Evolutionary conservation across 805 yeast species (phyloP), one percentile per base, ranked within the genome.

Genomic region (Wickerhamomyces bovis): DNA sequence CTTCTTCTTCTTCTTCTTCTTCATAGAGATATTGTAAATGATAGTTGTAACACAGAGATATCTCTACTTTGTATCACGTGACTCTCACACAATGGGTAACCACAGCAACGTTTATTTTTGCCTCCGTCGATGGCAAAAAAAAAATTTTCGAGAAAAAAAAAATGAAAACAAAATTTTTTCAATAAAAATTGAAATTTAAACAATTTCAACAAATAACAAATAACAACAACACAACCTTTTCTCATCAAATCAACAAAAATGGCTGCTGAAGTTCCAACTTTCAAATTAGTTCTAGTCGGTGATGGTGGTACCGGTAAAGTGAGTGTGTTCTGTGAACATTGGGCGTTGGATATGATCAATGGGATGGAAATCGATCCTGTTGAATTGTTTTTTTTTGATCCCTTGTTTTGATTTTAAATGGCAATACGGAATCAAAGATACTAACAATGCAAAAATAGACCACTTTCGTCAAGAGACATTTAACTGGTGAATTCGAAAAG

Each of bases 301-400:
- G 99, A 94, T 70, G 99, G 99, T 80, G 99, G 99, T 83, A 94
- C 99, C 73, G 99, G 99, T 77, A 94, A 94, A 74, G 83, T 77
- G 63, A 56, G 80, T 74, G 18, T 38, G 13, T 22, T 25, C 23
- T 26, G 23, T 22, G 23, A 22, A 22, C 23, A 8, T 5, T 5
- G 23, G n/a, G 6, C 35, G 3, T 9, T 31, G 16, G 18, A 15
- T 5, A 5, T 13, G 5, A 28, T 10, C n/a, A 15, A 4, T 28
- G 31, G 31, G 11, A 7, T 13, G n/a, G n/a, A n/a, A 28, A 28
- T 28, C 11, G 31, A 28, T 20, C 23, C 20, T 30, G 19, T 38
- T 42, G 25, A 22, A 31, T 30, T 19, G 26, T 26, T 35, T n/a
- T n/a, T 33, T 22, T 16, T 39, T n/a, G 23, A 19, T 40, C 40